These are phyloP conservation scores for Globisporangium yorkense DNA, from an alignment of 352 stramenopile species.

Conservation along the genomic window DNA sequence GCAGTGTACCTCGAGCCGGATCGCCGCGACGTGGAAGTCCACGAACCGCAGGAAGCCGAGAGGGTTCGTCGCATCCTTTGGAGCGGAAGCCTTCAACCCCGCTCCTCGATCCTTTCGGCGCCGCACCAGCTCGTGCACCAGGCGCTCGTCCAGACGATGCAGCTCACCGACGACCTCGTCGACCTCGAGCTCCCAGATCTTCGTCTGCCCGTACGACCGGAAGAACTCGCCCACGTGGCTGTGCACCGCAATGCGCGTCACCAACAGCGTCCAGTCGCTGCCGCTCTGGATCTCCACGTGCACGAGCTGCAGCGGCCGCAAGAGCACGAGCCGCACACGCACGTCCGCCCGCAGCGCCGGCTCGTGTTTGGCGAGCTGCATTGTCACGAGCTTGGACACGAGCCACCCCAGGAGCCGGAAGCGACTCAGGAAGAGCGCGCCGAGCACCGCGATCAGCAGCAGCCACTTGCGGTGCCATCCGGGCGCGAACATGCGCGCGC, in stretches of 20 bases:
- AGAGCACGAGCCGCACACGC: slow-evolving; percentile 36
- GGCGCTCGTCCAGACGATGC: slow-evolving; percentile 27
- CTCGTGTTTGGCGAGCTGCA: slow-evolving; percentile 25
- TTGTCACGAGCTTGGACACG: slow-evolving; percentile 34
- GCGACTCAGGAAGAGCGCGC: slow-evolving; percentile 48
- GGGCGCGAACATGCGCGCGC: slow-evolving; percentile 13
- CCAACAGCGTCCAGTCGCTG: slow-evolving; percentile 31
- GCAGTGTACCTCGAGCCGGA: slow-evolving; percentile 27
- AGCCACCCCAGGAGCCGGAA: slow-evolving; percentile 49
- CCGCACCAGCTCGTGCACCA: slow-evolving; percentile 21
- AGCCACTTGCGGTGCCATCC: slow-evolving; percentile 69
- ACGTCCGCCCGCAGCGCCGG: slow-evolving; percentile 16
- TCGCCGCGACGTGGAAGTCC: slow-evolving; percentile 34
- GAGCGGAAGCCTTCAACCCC: neutral
- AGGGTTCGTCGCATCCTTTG: slow-evolving; percentile 21
- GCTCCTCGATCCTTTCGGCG: slow-evolving; percentile 5
- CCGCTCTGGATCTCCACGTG: slow-evolving; percentile 33
- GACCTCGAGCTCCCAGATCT: slow-evolving; percentile 55
- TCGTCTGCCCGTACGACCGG: slow-evolving; percentile 67
- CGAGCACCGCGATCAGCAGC: slow-evolving; percentile 24
- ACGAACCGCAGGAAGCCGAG: slow-evolving; percentile 65
- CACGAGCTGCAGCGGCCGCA: slow-evolving; percentile 37
- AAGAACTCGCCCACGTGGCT: slow-evolving; percentile 61
- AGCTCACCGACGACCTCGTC: slow-evolving; percentile 37
- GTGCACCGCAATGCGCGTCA: slow-evolving; percentile 39